Evolutionary conservation across 768 basidiomycete species (phyloP), one percentile per base, ranked within the genome.

Genomic region (Boletus tomentosulus): DNA sequence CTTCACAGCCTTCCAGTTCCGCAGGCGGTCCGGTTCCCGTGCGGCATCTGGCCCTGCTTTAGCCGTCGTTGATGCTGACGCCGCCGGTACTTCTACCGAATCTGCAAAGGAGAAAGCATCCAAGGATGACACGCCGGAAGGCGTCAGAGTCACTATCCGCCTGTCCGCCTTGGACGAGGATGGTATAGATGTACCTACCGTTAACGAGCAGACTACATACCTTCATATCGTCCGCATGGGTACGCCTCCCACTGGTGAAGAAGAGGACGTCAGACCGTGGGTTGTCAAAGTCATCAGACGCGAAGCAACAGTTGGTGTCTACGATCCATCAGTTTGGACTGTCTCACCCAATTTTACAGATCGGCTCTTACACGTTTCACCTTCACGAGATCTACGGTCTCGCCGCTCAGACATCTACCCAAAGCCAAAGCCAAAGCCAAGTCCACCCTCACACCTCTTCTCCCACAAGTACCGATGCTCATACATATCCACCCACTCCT

Each of bases 371-470:
- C 65, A 92, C 92, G 0, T 98, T 98, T 84, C 88, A 94, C 50
- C 76, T 98, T 30, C 93, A 96, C 65, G 94, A 98, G 66, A 98
- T 98, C 45, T 98, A 89, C 61, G 94, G 94, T 46, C 80, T 98
- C 6, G 85, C 90, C 0, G 82, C 88, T 7, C 71, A 80, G 48
- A 71, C 79, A 9, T 70, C 75, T 38, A 57, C 72, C 4, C 57
- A 70, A 16, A 58, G 56, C 41, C 63, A 72, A 27, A 45, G 4
- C 16, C 42, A 70, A n/a, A 58, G 56, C 38, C 64, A 72, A 28
- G 15, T 3, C 6, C 43, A 73, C 27, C 67, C 76, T 15, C 72
- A 72, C 9, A 62, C 73, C 4, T 70, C 76, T 57, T 73, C 68
- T 62, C 74, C 73, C 58, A 58, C 76, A 4, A 65, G 43, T 13